These are phyloP conservation scores for Pseudonitzschia multistriata DNA, from an alignment of 108 stramenopile genomes.

Conservation along the genomic window DNA sequence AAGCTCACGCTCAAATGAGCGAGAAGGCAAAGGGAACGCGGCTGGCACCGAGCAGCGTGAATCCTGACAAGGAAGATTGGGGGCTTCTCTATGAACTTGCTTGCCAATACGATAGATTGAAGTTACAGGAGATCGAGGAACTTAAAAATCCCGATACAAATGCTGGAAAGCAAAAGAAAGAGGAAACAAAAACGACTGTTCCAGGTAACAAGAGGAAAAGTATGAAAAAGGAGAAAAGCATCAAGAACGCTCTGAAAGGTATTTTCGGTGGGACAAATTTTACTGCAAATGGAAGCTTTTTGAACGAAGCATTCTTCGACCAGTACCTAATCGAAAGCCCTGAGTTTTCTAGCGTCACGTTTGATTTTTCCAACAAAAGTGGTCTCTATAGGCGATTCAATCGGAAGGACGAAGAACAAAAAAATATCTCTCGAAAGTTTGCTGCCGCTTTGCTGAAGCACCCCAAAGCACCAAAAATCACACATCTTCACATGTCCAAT, in stretches of 20 bases:
- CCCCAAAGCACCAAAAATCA: constrained; percentile 35
- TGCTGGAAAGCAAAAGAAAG: background rate
- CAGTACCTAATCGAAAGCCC: constrained; percentile 31
- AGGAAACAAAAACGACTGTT: background rate
- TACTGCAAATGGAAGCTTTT: constrained; percentile 34
- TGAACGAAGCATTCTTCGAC: constrained; percentile 26
- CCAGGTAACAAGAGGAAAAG: constrained; percentile 18
- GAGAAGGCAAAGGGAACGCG: background rate
- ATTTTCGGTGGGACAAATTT: constrained; percentile 18
- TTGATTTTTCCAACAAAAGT: constrained; percentile 36
- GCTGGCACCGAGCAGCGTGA: constrained; percentile 13
- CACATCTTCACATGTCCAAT: constrained; percentile 34
- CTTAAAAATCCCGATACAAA: too few species aligned
- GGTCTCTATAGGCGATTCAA: constrained; percentile 39
- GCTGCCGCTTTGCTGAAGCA: constrained; percentile 33
- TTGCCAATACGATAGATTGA: constrained; percentile 25
- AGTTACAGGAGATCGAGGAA: constrained; percentile 23
- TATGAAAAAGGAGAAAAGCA: too few species aligned
- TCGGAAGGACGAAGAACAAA: constrained; percentile 22
- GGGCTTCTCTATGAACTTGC: constrained; percentile 32
- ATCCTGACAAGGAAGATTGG: constrained; percentile 27
- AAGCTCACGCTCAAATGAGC: too few species aligned
- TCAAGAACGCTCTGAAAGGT: constrained; percentile 23
- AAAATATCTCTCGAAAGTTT: constrained; percentile 35
- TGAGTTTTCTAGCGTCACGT: constrained; percentile 24